phyloP scores from a whole-genome alignment of 2,329 filamentous ascomycete species.

The Fonsecaea multimorphosa region DNA sequence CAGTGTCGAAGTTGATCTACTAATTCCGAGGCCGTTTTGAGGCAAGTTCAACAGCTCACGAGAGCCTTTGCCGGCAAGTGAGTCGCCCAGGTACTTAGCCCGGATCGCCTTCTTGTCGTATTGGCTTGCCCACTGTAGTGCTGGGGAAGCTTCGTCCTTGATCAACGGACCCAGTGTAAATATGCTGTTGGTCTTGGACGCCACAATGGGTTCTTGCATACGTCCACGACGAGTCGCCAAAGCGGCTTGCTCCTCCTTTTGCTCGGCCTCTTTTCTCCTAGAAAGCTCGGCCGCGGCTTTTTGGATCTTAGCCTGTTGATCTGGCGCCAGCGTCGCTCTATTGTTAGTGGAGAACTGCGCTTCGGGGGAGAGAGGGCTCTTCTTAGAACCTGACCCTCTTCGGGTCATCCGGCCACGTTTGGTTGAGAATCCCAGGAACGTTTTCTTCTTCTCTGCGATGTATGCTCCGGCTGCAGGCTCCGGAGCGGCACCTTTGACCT shows the following conservation, averaged over 20 bases:
- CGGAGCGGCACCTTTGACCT: constrained; percentile 88
- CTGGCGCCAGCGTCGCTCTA: constrained; percentile 83
- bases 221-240: constrained; percentile 63
- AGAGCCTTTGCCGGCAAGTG: constrained; percentile 71
- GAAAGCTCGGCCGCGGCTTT: constrained; percentile 86
- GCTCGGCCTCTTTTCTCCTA: constrained; percentile 67
- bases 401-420: constrained; percentile 72
- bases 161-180: constrained; percentile 86
- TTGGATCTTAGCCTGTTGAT: constrained; percentile 92
- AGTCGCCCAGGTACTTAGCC: constrained; percentile 81
- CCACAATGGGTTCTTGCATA: constrained; percentile 56
- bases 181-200: constrained; percentile 83
- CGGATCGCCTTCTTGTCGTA: constrained; percentile 90
- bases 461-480: constrained; percentile 85
- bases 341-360: constrained; percentile 59
- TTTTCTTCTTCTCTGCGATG: constrained; percentile 97
- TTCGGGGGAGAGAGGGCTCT: constrained; percentile 57
- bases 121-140: constrained; percentile 95
- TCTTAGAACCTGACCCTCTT: constrained; percentile 73
- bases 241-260: constrained; percentile 53
- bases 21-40: constrained; percentile 46
- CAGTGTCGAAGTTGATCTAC: constrained; percentile 35
- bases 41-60: constrained; percentile 51
- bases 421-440: constrained; percentile 81
- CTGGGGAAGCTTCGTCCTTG: constrained; percentile 83